A percentile compares a stretch with the other conserved stretches of the same genome.
Conservation (phyloP, 1,284 basidiomycete genomes). For the Coniophora puteana region DNA sequence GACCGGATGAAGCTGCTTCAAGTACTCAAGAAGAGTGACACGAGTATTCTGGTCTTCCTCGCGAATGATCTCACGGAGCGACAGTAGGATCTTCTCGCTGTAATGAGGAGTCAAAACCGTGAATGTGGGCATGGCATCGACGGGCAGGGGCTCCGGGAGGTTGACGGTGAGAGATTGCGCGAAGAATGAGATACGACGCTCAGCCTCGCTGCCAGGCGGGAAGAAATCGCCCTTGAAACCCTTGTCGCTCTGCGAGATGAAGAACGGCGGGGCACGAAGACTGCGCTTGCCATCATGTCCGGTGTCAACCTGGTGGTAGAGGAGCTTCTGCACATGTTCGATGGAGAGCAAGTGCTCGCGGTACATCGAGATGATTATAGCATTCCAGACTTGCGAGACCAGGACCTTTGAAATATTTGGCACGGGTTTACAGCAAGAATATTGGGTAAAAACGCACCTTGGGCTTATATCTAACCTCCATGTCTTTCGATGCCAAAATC, state of each 20-base stretch:
- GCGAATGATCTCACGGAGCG: conserved; percentile 92
- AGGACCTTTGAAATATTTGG: conserved; percentile 57
- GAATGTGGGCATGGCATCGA: conserved; percentile 97
- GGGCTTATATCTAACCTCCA: conserved; percentile 97
- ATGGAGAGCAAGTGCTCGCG: conserved; percentile 95
- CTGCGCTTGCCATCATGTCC: conserved; percentile 81
- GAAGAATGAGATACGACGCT: conserved; percentile 95
- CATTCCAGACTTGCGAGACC: conserved; percentile 97
- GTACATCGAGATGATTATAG: conserved; percentile 99
- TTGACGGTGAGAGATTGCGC: conserved; percentile 90
- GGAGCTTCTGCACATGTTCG: conserved; percentile 90
- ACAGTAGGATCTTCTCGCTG: conserved; percentile 93
- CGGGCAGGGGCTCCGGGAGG: conserved; percentile 86
- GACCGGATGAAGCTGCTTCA: conserved; percentile 96
- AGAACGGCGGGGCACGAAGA: conserved; percentile 90
- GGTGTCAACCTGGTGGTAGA: conserved; percentile 92
- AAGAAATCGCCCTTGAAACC: conserved; percentile 89
- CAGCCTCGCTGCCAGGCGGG: conserved; percentile 88
- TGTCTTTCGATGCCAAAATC: conserved; percentile 84
- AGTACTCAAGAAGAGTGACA: conserved; percentile 92
- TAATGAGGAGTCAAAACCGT: conserved; percentile 95
- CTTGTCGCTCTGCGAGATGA: conserved; percentile 87
- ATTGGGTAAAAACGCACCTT: conserved; percentile 53
- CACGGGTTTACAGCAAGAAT: not conserved
- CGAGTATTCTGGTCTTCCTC: conserved; percentile 95